Base-by-base conservation (phyloP, 345 rosid genomes). In the Balakata baccata region DNA sequence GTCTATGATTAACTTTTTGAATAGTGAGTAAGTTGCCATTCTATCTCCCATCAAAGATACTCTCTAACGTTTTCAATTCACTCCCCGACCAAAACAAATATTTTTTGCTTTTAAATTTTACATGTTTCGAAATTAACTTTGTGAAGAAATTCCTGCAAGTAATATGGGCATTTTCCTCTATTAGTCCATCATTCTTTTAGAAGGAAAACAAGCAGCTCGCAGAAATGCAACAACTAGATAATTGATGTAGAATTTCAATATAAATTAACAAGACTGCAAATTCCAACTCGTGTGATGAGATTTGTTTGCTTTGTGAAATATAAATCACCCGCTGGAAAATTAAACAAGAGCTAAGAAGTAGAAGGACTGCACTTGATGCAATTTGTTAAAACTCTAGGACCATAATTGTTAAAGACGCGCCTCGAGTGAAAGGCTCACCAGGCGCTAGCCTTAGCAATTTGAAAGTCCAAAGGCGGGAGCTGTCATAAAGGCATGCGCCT, bases 281-380 rank as follows among this genome's bases (percentile, higher is more conserved):
- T 72, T 38, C 25, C 50, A 63, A 51, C n/a, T 72, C 38, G 38
- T 61, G 49, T 61, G 13, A 59, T 60, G 74, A 34, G 67, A 46
- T 38, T 37, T 58, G 62, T 11, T 47, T 72, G 11, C 13, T 37
- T 12, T 13, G 25, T 18, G 39, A 61, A 71, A 60, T 17, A n/a
- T 6, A n/a, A 64, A 29, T 29, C 13, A 18, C n/a, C 0, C 60
- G 41, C n/a, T 50, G 5, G 47, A 58, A 13, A 68, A 52, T 51
- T 37, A 7, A 68, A 54, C 8, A 29, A 29, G 34, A 29, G 34
- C 2, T 7, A 34, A 17, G 18, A 71, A n/a, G 49, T n/a, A 17
- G 18, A 71, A n/a, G 49, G 18, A 46, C 4, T 29, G 1, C 17
- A 22, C 20, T 14, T 14, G 4, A 51, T 65, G 53, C 41, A 73